phyloP scores from a whole-genome alignment of 306 rosid genomes.

The Trifolium dubium region DNA sequence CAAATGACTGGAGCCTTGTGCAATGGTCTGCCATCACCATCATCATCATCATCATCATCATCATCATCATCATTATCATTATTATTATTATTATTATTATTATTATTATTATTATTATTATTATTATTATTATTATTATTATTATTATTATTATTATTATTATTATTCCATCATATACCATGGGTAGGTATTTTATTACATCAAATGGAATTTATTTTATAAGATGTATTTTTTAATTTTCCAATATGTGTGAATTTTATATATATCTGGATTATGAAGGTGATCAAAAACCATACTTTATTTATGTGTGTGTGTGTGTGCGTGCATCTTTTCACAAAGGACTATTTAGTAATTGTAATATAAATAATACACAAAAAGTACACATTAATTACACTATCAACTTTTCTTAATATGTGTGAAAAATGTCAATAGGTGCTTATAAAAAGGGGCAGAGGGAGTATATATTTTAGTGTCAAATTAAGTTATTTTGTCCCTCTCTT shows the following conservation, averaged over 20 bases:
- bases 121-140: not conserved
- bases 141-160: conserved; percentile 17
- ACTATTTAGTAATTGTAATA: too few species aligned
- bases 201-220: conserved; percentile 13
- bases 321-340: too few species aligned
- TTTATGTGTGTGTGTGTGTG: not conserved
- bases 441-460: too few species aligned
- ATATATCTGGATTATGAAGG: too few species aligned
- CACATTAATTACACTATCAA: too few species aligned
- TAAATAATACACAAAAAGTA: too few species aligned
- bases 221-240: conserved; percentile 13
- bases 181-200: conserved; percentile 13
- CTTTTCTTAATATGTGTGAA: too few species aligned
- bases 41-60: too few species aligned
- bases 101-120: too few species aligned
- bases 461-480: conserved; percentile 16
- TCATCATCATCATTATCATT: too few species aligned
- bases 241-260: not conserved
- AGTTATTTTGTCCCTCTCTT: conserved; percentile 25
- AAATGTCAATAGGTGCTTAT: too few species aligned
- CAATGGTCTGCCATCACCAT: conserved; percentile 6
- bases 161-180: conserved; percentile 9
- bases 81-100: too few species aligned
- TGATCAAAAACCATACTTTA: conserved; percentile 7
- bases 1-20: conserved; percentile 1